Percentiles rank a stretch among this genome's conserved stretches.
Conservation (phyloP, 495 filamentous ascomycete species). For the Aspergillus avenaceus region DNA sequence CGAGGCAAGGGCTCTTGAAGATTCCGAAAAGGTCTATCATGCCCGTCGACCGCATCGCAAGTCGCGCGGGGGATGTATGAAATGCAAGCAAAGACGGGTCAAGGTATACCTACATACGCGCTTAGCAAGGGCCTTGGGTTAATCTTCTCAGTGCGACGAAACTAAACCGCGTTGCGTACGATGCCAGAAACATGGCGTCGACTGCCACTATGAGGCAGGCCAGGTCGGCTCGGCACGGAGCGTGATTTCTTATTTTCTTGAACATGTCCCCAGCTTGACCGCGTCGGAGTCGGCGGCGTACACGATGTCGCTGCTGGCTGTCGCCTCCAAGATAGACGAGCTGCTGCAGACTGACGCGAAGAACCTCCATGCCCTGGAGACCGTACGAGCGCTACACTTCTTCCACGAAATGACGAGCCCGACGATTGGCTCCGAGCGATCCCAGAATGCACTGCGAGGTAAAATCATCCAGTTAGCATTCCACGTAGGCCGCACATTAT, state of each 20-base stretch:
- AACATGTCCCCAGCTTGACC: constrained; percentile 7
- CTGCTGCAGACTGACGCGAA: constrained; percentile 12
- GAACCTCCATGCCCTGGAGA: constrained; percentile 1
- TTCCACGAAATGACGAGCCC: constrained; percentile 27
- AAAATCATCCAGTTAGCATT: constrained; percentile 38
- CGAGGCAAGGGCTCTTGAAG: constrained; percentile 2
- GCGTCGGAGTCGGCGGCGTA: constrained; percentile 19
- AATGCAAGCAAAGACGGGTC: constrained; percentile 45
- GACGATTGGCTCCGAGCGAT: constrained; percentile 16
- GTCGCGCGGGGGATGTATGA: constrained; percentile 42
- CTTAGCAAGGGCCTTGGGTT: not conserved
- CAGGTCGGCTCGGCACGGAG: not conserved
- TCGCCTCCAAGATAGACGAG: constrained; percentile 24
- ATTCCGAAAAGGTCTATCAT: constrained; percentile 21
- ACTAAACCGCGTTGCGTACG: constrained; percentile 38
- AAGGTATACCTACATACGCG: constrained; percentile 29
- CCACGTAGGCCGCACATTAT: constrained; percentile 21
- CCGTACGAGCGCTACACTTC: constrained; percentile 30
- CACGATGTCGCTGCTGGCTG: constrained; percentile 19
- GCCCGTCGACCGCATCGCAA: constrained; percentile 36
- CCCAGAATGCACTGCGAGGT: constrained; percentile 23
- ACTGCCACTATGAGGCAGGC: constrained; percentile 33
- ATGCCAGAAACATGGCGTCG: constrained; percentile 36
- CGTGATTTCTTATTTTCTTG: constrained; percentile 16
- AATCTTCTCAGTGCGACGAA: constrained; percentile 41